Percentiles rank a stretch among this genome's conserved stretches.
Evolutionary conservation across 176 grass and related monocot species (phyloP).

Genomic region (Aegilops tauschii): DNA sequence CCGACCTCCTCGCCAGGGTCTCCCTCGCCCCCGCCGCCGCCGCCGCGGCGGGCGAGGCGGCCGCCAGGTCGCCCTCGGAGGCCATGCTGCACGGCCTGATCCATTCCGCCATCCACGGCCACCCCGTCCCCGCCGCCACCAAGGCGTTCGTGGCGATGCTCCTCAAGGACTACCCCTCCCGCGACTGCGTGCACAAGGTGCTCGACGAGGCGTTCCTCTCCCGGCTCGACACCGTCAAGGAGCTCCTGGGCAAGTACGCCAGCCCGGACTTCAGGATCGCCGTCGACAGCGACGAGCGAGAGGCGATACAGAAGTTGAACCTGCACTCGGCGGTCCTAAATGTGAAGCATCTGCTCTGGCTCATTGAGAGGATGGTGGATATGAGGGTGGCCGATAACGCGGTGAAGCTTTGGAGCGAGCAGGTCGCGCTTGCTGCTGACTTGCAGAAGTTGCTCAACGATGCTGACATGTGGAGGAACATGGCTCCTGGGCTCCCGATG

Average conservation of each 20-base stretch:
- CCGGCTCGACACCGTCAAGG: constrained; percentile 71
- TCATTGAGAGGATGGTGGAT: constrained; percentile 93
- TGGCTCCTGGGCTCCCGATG: constrained; percentile 67
- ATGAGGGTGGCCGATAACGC: constrained; percentile 59
- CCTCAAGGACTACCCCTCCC: constrained; percentile 66
- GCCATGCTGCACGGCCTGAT: constrained; percentile 72
- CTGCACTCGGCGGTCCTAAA: constrained; percentile 65
- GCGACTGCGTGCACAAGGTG: constrained; percentile 59
- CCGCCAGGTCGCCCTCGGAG: constrained; percentile 30
- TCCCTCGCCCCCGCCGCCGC: background rate
- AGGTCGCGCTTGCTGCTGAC: constrained; percentile 59
- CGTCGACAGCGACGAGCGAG: constrained; percentile 68
- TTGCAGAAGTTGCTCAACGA: constrained; percentile 76
- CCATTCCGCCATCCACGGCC: constrained; percentile 66
- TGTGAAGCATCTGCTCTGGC: constrained; percentile 73
- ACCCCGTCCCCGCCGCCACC: constrained; percentile 53
- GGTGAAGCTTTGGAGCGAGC: constrained; percentile 71
- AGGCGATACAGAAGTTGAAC: constrained; percentile 79
- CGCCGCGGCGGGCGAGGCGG: background rate
- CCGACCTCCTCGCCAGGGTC: constrained; percentile 47
- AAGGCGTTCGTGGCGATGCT: constrained; percentile 92
- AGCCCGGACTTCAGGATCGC: constrained; percentile 76
- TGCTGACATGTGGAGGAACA: constrained; percentile 82
- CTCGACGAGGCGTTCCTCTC: constrained; percentile 57
- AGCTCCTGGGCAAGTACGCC: constrained; percentile 83